Evolutionary conservation across 176 grass and related monocot genomes (phyloP).

Genomic region (Thalia dealbata): DNA sequence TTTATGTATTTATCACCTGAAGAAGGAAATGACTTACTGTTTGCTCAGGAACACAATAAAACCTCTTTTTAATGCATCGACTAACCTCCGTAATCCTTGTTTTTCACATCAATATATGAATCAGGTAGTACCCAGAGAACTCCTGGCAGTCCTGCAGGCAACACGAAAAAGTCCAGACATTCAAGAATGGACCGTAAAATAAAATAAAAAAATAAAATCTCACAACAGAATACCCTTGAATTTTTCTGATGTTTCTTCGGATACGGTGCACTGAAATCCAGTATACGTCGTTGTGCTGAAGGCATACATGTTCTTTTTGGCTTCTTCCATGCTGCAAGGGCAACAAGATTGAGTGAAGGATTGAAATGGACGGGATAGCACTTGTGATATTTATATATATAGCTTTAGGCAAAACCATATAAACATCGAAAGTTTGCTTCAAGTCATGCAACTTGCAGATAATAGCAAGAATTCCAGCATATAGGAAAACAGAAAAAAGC

Average conservation of each 20-base stretch:
- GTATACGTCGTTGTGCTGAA: slow-evolving; percentile 68
- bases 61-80: neutral
- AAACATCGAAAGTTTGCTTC: no score
- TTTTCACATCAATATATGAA: slow-evolving; percentile 79
- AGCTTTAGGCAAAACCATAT: no score
- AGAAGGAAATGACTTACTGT: neutral
- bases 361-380: no score
- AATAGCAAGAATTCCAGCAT: no score
- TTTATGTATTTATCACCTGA: slow-evolving; percentile 97
- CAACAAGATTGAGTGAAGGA: no score
- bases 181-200: neutral
- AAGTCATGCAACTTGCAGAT: no score
- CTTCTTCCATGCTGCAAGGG: slow-evolving; percentile 22
- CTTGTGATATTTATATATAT: no score
- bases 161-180: neutral
- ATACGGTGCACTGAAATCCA: slow-evolving; percentile 83
- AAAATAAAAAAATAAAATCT: neutral
- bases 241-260: slow-evolving; percentile 92
- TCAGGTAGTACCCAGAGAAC: slow-evolving; percentile 91
- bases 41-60: no score
- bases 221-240: slow-evolving; percentile 44
- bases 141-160: slow-evolving; percentile 52
- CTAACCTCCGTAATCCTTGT: slow-evolving; percentile 96
- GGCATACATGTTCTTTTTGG: slow-evolving; percentile 87
- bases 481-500: no score